Conservation (phyloP, 345 rosid species). For the Lepidium africanum region DNA sequence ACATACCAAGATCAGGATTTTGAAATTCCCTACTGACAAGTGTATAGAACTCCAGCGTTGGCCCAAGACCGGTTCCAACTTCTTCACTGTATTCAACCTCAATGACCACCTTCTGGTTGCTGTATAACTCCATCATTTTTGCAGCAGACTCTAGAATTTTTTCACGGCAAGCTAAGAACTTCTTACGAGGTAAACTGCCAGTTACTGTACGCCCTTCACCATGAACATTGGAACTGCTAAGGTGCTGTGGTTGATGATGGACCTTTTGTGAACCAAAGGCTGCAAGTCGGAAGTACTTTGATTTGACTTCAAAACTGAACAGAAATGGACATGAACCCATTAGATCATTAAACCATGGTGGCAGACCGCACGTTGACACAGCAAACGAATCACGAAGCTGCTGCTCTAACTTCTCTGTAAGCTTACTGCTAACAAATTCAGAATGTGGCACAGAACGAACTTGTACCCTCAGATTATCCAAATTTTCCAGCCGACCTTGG, state of each 20-base stretch:
- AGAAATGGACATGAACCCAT: slow-evolving; percentile 83
- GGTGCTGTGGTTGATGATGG: slow-evolving; percentile 33
- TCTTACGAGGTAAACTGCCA: slow-evolving; percentile 51
- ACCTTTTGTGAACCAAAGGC: slow-evolving; percentile 59
- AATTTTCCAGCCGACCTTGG: slow-evolving; percentile 49
- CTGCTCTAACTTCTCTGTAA: slow-evolving; percentile 91
- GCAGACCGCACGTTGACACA: slow-evolving; percentile 61
- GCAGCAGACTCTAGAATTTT: slow-evolving; percentile 69
- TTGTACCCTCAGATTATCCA: slow-evolving; percentile 53
- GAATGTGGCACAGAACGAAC: slow-evolving; percentile 46
- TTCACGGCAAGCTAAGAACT: slow-evolving; percentile 70
- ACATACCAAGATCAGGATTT: slow-evolving; percentile 65
- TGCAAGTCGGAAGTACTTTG: slow-evolving; percentile 70
- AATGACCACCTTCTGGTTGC: slow-evolving; percentile 48
- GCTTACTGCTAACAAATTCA: slow-evolving; percentile 69
- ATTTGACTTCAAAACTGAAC: slow-evolving; percentile 75
- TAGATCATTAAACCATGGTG: slow-evolving; percentile 80
- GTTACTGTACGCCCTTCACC: slow-evolving; percentile 44
- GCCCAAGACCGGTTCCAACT: slow-evolving; percentile 98
- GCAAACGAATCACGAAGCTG: slow-evolving; percentile 80
- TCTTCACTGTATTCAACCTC: slow-evolving; percentile 89
- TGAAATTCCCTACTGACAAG: slow-evolving; percentile 86
- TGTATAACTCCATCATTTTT: slow-evolving; percentile 69
- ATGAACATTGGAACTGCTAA: slow-evolving; percentile 35
- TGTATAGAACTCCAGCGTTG: slow-evolving; percentile 89